Percentiles rank a stretch among this genome's conserved stretches.
phyloP scores from a whole-genome alignment of 2,329 filamentous ascomycete species.

The Thielaviopsis ethacetica region DNA sequence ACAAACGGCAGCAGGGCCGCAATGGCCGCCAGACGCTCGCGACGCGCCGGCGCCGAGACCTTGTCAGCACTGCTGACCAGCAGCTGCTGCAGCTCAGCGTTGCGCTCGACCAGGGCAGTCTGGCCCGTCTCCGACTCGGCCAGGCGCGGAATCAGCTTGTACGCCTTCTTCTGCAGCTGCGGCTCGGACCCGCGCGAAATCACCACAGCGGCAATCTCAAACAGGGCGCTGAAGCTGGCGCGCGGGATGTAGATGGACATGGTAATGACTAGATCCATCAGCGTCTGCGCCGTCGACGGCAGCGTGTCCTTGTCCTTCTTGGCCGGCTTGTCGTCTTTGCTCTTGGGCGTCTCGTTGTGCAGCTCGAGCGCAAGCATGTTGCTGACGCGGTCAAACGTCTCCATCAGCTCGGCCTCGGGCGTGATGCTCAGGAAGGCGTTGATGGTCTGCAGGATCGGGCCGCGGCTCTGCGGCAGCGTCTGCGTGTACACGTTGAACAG shows the following conservation, averaged over 20 bases:
- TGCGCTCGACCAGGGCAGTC: slow-evolving; percentile 60
- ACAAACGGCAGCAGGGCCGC: slow-evolving; percentile 65
- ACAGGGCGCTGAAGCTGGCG: slow-evolving; percentile 69
- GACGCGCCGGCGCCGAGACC: slow-evolving; percentile 68
- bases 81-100: slow-evolving; percentile 63
- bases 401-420: slow-evolving; percentile 58
- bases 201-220: slow-evolving; percentile 71
- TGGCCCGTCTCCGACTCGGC: slow-evolving; percentile 65
- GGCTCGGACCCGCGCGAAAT: slow-evolving; percentile 71
- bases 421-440: slow-evolving; percentile 89
- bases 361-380: slow-evolving; percentile 66
- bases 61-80: slow-evolving; percentile 67
- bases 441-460: slow-evolving; percentile 82
- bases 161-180: slow-evolving; percentile 96
- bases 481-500: slow-evolving; percentile 99
- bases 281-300: slow-evolving; percentile 82
- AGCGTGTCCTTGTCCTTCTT: slow-evolving; percentile 52
- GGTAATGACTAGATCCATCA: slow-evolving; percentile 94
- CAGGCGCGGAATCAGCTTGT: slow-evolving; percentile 88
- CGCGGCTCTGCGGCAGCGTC: slow-evolving; percentile 81
- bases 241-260: slow-evolving; percentile 87
- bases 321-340: slow-evolving; percentile 41
- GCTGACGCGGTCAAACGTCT: slow-evolving; percentile 78
- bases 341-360: slow-evolving; percentile 31
- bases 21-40: slow-evolving; percentile 74